Evolutionary conservation across 2,329 filamentous ascomycete species (phyloP).

Genomic region (Arachnomyces sp.): DNA sequence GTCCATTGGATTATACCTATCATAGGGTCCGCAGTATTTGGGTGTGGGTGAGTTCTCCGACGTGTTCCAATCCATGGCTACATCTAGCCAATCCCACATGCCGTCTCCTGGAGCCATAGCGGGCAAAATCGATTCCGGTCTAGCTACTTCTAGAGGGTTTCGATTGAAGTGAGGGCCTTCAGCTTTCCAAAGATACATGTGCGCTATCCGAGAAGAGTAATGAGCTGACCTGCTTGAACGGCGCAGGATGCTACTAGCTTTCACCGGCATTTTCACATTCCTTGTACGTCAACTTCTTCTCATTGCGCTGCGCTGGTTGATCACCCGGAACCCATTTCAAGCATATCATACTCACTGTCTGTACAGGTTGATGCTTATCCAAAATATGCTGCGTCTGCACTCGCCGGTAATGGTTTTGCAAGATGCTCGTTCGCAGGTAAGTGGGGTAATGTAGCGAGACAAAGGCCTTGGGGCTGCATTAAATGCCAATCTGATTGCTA

Average conservation of each 20-base stretch:
- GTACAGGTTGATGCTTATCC: conserved; percentile 42
- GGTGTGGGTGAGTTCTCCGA: conserved; percentile 49
- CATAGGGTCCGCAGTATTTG: conserved; percentile 59
- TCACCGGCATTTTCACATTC: conserved; percentile 73
- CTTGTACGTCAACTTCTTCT: conserved; percentile 27
- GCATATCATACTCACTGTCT: too few species aligned
- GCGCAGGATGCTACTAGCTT: conserved; percentile 59
- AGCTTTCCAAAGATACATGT: too few species aligned
- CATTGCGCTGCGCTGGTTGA: too few species aligned
- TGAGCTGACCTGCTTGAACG: conserved; percentile 9
- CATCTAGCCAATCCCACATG: too few species aligned
- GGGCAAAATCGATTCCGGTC: too few species aligned
- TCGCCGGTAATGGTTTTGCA: conserved; percentile 69
- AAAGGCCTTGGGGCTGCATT: neutral
- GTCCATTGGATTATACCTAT: conserved; percentile 66
- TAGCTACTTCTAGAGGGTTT: too few species aligned
- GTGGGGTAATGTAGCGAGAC: conserved; percentile 21
- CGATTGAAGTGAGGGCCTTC: too few species aligned
- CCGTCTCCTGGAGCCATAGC: too few species aligned
- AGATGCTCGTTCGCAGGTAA: conserved; percentile 65
- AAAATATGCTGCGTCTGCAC: conserved; percentile 39
- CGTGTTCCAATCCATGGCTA: too few species aligned
- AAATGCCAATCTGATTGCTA: neutral
- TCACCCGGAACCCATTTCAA: too few species aligned
- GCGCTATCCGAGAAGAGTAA: too few species aligned